Base-by-base conservation (phyloP, 306 rosid genomes). In the Medicago lupulina region DNA sequence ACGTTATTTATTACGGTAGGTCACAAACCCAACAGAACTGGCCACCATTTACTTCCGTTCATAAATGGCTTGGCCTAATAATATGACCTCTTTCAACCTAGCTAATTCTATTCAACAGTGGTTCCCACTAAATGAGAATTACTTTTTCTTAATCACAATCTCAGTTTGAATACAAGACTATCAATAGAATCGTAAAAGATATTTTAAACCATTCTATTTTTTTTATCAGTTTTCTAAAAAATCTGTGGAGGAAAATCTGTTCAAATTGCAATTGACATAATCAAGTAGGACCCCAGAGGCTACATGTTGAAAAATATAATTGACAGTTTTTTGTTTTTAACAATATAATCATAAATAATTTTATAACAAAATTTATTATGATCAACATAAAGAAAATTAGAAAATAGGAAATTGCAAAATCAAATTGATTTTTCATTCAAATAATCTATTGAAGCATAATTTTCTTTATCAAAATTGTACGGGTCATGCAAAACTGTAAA, bases 1-100 rank as follows among this genome's bases (percentile, higher is more conserved):
- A 80, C 65, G 70, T 81, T 83, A 93, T 93, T 93, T 87, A 93
- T 86, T 86, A 82, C 55, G 98, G 95, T 93, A 81, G 98, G 93
- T 89, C 83, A 86, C 85, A 55, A 50, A 79, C 75, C 86, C 89
- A 93, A 86, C 98, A 77, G 89, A 86, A 89, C 83, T 81, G 80
- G 51, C 76, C 90, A 83, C 87, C 86, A 86, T 86, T 93, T 85
- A 93, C 88, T 87, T 87, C 91, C 67, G 64, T 84, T 88, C 93
- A 90, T 88, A 83, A 90, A 88, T 90, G 73, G 88, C 76, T 81
- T 70, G 65, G 86, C 87, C 90, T 76, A 87, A 84, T 83, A 87
- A 85, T 75, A 82, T 55, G 80, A 81, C 87, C 90, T 53, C 68
- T 54, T 67, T 79, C 82, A 67, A 88, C 73, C 83, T 60, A 47